Percentiles rank a stretch among this genome's conserved stretches.
Conservation (phyloP, 176 grass and related monocot species). For the Alopecurus myosuroides region DNA sequence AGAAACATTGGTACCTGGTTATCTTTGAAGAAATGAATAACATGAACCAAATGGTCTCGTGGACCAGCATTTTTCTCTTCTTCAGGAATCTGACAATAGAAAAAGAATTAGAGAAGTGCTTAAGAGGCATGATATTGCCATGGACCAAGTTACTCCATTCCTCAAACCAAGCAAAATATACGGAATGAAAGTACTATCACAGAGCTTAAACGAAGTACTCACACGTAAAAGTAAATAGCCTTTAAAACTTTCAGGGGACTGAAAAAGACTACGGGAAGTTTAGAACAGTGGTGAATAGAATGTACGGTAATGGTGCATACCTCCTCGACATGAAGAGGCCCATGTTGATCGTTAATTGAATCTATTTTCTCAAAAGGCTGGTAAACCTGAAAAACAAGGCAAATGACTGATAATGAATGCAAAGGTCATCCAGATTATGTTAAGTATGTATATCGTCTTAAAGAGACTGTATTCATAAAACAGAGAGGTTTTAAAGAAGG, state of each 20-base stretch:
- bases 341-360: conserved; percentile 38
- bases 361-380: conserved; percentile 44
- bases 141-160: not conserved
- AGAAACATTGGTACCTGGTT: conserved; percentile 32
- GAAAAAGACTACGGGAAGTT: not conserved
- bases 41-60: conserved; percentile 58
- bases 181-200: not conserved
- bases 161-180: not conserved
- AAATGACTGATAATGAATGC: conserved; percentile 7
- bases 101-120: not conserved
- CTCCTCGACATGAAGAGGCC: conserved; percentile 56
- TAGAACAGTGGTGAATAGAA: not conserved
- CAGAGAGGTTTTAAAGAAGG: not conserved
- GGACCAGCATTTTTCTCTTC: conserved; percentile 53
- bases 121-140: not conserved
- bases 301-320: not conserved
- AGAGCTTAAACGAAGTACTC: not conserved
- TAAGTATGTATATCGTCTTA: conserved; percentile 2
- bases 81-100: conserved; percentile 46
- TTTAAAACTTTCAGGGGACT: not conserved
- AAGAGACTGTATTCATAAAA: not conserved
- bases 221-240: not conserved
- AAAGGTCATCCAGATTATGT: not conserved
- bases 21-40: conserved; percentile 53
- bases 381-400: conserved; percentile 42